Base-by-base conservation (phyloP, 1,284 basidiomycete species). In the Ustilago trichophora region DNA sequence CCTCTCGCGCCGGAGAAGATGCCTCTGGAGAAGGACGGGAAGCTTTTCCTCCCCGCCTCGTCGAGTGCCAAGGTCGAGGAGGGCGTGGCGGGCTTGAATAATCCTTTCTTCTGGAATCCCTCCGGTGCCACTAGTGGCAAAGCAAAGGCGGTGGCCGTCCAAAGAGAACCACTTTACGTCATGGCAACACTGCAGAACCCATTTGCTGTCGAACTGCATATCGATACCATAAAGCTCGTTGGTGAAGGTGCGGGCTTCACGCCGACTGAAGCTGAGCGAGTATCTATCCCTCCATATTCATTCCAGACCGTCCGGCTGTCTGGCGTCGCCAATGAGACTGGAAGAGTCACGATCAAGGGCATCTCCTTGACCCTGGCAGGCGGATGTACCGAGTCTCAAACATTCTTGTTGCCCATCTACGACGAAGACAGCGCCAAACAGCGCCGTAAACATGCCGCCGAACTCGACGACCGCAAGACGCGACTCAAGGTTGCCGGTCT, bases 121-220 rank as follows among this genome's bases (percentile, higher is more conserved):
- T 19, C 37, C 4, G 31, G 18, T 2, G 16, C 41, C 6, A 6
- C n/a, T n/a, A n/a, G 25, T 7, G 45, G 52, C 9, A 66, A 72
- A n/a, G 36, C 83, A 1, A 85, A 87, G 84, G 84, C 85, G 2
- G 78, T 90, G 9, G 85, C 93, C 4, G 90, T 95, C 2, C 90
- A 91, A 77, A 89, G 90, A 65, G 95, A 98, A 81, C 81, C 83
- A 4, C 84, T 93, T 16, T 91, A 95, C 70, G 87, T 97, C 65
- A 85, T 89, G 24, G 85, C 97, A 25, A 90, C 90, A 10, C 83
- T 98, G n/a, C 87, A 88, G 58, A 98, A 98, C 78, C 91, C 92
- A 0, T 95, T 91, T 76, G 87, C 90, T 1, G 93, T 98, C 80
- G 91, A 93, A 58, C 85, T 98, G 10, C 92, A 96, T 58, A 82